Evolutionary conservation across 2,329 filamentous ascomycete species (phyloP), one percentile per base, ranked within the genome.

Genomic region (Xylariaceae sp.): DNA sequence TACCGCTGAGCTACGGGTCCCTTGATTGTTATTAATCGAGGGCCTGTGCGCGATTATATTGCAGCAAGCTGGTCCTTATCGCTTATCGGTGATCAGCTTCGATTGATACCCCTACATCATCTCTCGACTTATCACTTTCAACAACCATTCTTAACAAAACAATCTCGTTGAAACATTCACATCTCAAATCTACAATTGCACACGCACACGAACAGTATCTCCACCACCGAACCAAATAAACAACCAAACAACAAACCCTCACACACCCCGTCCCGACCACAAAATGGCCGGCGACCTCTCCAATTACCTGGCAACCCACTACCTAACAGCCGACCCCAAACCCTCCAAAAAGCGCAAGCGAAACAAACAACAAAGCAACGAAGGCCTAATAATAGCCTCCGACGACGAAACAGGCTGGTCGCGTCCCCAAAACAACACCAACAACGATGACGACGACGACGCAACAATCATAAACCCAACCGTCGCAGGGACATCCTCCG

Each of bases 281-380:
- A 65, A 56, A 13, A 85, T 84, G 82, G 75, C 82, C 49, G 78
- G 79, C 62, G 81, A 85, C 66, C 82, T 97, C 65, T 87, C 91
- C 60, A 86, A 87, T 70, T 99, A 97, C 71, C 84, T 99, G 42
- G 92, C 93, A 44, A 88, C 90, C 64, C 94, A 92, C 74, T 99
- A 99, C 73, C 86, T 99, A 53, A 77, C 81, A 57, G 78, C 82
- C 47, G 81, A 85, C 62, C 74, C 78, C 4, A 84, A 83, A 63
- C 79, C 82, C 15, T 68, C 76, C 53, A 87, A 87, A 70, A 88
- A 87, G 71, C 80, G 83, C 62, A 88, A 88, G 2, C 17, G 17
- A 75, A 80, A 82, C 69, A 87, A 86, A 72, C 74, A 80, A 72
- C 74, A 80, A 59, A 59, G 69, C 71, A 34, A 69, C 51, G 75